Evolutionary conservation across 768 basidiomycete species (phyloP), one percentile per base, ranked within the genome.

Genomic region (Trametes gibbosa): DNA sequence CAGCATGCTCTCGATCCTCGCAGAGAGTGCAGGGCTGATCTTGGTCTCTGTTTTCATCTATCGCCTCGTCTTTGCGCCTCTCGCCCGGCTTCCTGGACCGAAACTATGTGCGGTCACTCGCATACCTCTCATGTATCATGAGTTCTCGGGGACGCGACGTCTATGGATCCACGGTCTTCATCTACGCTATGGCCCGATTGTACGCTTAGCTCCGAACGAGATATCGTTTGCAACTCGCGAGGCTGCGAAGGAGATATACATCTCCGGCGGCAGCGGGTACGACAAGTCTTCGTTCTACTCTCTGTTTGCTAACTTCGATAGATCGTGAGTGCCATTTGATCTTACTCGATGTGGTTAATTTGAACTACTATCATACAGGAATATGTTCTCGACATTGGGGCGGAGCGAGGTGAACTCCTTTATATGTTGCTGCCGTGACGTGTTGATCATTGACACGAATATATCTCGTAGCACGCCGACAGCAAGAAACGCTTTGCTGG

Each of bases 231-330:
- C 66, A 17, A 65, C 39, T 6, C 59, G 61, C 25, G 66, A 65
- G 17, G 66, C 66, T 1, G 62, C 40, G 48, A 67, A 67, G 50
- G 63, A 67, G 42, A 67, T 67, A 37, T 67, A 67, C 47, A 50
- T 59, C 35, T 63, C 62, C n/a, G 63, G 61, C 2, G 66, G 66
- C 32, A 64, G 66, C 35, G 66, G 66, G n/a, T 65, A 58, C 43
- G 66, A 67, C 32, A 64, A 65, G 24, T 48, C 61, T 7, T 14
- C 49, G 19, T 65, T 67, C 53, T 65, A 67, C 43, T 8, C 19
- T 2, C 25, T 67, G 23, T 65, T 67, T 35, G 35, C 37, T 21
- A 61, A 59, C 24, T 67, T 55, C 32, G 54, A 43, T 10, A 59
- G 53, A 14, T 19, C 47, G 66, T 67, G 41, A 46, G 66, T 56